A percentile compares a stretch with the other conserved stretches of the same genome.
Evolutionary conservation across 2,329 filamentous ascomycete species (phyloP).

Genomic region (Knufia fluminis): DNA sequence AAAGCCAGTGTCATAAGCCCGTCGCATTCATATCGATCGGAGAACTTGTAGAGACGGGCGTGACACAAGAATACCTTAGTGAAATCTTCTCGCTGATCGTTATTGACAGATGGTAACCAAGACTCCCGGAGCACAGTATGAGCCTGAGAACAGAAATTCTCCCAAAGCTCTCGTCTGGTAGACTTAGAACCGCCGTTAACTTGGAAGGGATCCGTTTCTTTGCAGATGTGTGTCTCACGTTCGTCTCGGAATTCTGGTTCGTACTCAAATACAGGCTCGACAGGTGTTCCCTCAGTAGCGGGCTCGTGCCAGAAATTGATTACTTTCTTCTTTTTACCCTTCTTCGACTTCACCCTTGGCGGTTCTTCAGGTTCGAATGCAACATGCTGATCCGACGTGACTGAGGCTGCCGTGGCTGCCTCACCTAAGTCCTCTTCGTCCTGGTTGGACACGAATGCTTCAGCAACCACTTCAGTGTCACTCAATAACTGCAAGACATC

Average conservation of each 20-base stretch:
- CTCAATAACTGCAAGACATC: neutral
- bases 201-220: neutral
- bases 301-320: no score
- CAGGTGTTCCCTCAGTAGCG: no score
- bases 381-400: no score
- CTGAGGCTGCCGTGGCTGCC: no score
- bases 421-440: no score
- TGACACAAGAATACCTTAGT: slow-evolving; percentile 32
- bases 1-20: slow-evolving; percentile 26
- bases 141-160: neutral
- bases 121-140: neutral
- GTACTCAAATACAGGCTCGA: no score
- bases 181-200: neutral
- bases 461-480: neutral
- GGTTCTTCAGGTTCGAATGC: no score
- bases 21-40: slow-evolving; percentile 33
- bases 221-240: neutral
- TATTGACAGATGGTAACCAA: slow-evolving; percentile 15
- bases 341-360: no score
- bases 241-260: no score
- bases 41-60: slow-evolving; percentile 32
- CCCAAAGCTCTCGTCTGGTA: neutral
- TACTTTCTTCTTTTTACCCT: no score
- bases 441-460: neutral
- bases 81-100: slow-evolving; percentile 22